A percentile compares a stretch with the other conserved stretches of the same genome.
Evolutionary conservation across 1,284 basidiomycete genomes (phyloP).

Genomic region (Testicularia cyperi): DNA sequence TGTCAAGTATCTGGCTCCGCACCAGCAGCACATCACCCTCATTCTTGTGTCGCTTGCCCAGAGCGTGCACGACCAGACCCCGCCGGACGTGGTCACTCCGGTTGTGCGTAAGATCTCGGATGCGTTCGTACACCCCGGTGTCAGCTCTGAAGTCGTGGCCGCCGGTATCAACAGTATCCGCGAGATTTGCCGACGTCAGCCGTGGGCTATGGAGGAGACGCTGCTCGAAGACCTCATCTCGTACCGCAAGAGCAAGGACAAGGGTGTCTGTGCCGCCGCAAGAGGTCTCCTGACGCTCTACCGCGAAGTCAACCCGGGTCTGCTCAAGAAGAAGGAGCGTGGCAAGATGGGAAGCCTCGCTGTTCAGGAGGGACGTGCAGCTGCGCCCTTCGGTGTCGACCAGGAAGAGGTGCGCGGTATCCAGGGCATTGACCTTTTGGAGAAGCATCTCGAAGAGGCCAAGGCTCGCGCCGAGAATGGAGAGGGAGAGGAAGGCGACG

Average conservation of each 20-base stretch:
- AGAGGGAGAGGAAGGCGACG: conserved; percentile 12
- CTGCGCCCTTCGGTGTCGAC: conserved; percentile 75
- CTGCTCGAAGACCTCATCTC: conserved; percentile 87
- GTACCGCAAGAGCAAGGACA: conserved; percentile 92
- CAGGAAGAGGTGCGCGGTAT: conserved; percentile 74
- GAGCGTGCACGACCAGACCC: conserved; percentile 91
- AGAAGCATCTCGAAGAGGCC: conserved; percentile 52
- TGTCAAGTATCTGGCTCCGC: conserved; percentile 84
- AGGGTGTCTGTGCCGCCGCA: conserved; percentile 84
- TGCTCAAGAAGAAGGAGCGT: conserved; percentile 85
- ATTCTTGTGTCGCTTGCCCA: conserved; percentile 95
- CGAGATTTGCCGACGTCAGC: conserved; percentile 88
- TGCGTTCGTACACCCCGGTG: conserved; percentile 97
- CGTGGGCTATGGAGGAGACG: conserved; percentile 93
- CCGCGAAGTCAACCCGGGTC: conserved; percentile 89
- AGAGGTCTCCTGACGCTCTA: conserved; percentile 88
- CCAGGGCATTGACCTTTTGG: conserved; percentile 68
- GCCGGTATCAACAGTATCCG: conserved; percentile 93
- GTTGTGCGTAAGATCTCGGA: conserved; percentile 87
- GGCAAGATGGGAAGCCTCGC: conserved; percentile 56
- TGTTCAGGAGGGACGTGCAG: conserved; percentile 37
- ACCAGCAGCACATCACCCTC: conserved; percentile 88
- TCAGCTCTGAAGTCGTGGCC: conserved; percentile 89
- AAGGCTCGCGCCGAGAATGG: conserved; percentile 6
- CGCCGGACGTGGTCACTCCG: conserved; percentile 86